Conservation (phyloP, 2,329 filamentous ascomycete genomes). For the Biscogniauxia sp. region DNA sequence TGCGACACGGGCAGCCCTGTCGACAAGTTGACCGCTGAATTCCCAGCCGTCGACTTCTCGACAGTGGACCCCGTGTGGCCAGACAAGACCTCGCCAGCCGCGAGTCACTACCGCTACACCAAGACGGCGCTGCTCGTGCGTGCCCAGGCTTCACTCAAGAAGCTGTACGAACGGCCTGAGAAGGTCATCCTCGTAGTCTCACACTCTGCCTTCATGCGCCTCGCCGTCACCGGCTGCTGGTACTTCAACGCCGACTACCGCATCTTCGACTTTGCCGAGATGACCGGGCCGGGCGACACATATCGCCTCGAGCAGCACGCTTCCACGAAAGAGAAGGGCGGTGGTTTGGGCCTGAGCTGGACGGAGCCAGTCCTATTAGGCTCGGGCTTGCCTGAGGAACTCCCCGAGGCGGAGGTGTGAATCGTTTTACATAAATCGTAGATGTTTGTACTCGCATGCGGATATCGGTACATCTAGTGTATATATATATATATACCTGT, state of each 20-base stretch:
- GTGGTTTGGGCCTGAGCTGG: conserved; percentile 50
- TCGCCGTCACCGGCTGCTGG: conserved; percentile 53
- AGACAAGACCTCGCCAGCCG: conserved; percentile 54
- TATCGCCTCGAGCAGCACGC: conserved; percentile 46
- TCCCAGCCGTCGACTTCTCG: conserved; percentile 56
- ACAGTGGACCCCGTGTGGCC: conserved; percentile 59
- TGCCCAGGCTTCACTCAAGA: conserved; percentile 48
- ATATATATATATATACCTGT: too few species aligned
- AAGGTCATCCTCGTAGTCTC: conserved; percentile 63
- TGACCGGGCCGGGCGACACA: conserved; percentile 25
- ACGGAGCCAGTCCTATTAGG: conserved; percentile 39
- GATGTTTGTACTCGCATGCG: too few species aligned
- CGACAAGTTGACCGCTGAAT: conserved; percentile 42
- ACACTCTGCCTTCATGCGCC: conserved; percentile 62
- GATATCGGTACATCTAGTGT: too few species aligned
- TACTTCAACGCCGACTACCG: conserved; percentile 65
- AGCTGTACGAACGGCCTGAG: conserved; percentile 53
- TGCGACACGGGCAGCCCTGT: conserved; percentile 61
- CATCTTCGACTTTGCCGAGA: conserved; percentile 52
- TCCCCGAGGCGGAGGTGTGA: conserved; percentile 17
- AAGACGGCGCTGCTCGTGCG: conserved; percentile 52
- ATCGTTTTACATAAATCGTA: not conserved
- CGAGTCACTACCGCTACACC: conserved; percentile 50
- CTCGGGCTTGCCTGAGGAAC: conserved; percentile 36
- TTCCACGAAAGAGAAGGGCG: conserved; percentile 44